These are phyloP conservation scores for Sphagnum magellanicum DNA, from an alignment of 228 moss, liverwort and hornwort genomes.

Conservation along the genomic window DNA sequence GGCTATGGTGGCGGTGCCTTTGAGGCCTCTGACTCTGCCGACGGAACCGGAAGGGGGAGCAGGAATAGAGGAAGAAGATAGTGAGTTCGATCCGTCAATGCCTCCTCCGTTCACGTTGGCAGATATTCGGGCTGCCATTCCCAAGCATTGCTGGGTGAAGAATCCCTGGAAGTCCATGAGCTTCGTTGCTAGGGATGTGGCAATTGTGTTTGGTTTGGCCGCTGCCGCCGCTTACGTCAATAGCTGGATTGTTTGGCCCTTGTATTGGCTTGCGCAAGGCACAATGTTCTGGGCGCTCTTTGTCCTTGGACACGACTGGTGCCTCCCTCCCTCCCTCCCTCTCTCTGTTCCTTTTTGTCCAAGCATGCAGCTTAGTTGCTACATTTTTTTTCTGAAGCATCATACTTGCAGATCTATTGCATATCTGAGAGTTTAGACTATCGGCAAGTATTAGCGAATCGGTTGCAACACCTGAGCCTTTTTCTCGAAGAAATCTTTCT, in stretches of 20 bases:
- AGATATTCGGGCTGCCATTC: conserved; percentile 71
- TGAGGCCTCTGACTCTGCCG: conserved; percentile 28
- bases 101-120: conserved; percentile 63
- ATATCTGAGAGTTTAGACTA: no score
- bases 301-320: conserved; percentile 79
- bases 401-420: no score
- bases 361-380: neutral
- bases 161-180: conserved; percentile 60
- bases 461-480: no score
- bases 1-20: conserved; percentile 25
- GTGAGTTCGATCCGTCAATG: conserved; percentile 41
- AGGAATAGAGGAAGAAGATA: neutral
- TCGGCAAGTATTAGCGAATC: no score
- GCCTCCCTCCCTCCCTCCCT: neutral
- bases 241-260: conserved; percentile 63
- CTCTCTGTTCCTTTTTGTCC: neutral
- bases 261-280: conserved; percentile 68
- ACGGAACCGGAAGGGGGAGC: conserved; percentile 17
- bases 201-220: conserved; percentile 45
- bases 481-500: no score
- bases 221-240: conserved; percentile 54
- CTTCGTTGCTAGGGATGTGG: conserved; percentile 53
- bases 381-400: no score
- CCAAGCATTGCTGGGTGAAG: conserved; percentile 82
- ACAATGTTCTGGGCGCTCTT: conserved; percentile 89